phyloP scores from a whole-genome alignment of 257 asterid species.

The Capsicum rhomboideum region DNA sequence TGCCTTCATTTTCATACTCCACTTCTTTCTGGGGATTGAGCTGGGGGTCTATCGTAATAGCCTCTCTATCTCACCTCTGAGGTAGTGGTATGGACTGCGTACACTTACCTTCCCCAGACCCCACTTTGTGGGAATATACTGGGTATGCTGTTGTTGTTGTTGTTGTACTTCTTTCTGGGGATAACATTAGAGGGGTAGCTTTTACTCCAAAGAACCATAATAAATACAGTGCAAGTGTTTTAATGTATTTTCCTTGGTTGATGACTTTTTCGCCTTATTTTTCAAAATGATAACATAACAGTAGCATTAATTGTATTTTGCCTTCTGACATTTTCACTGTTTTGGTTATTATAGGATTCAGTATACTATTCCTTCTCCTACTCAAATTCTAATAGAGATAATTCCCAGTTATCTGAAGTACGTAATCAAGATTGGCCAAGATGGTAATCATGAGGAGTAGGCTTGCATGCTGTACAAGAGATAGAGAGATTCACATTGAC shows the following conservation, averaged over 20 bases:
- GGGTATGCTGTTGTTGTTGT: too few species aligned
- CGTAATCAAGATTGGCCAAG: neutral
- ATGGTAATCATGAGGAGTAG: slow-evolving; percentile 57
- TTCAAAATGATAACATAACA: neutral
- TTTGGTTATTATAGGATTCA: neutral
- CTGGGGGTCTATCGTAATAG: too few species aligned
- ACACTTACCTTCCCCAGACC: too few species aligned
- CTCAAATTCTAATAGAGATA: too few species aligned
- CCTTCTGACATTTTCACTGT: neutral
- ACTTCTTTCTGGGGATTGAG: neutral
- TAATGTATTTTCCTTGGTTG: neutral
- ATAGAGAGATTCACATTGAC: slow-evolving; percentile 56
- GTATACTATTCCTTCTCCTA: too few species aligned
- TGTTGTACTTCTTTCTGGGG: neutral
- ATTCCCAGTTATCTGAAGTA: neutral
- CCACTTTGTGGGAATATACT: too few species aligned
- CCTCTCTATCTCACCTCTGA: too few species aligned
- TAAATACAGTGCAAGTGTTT: neutral
- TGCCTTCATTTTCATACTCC: neutral
- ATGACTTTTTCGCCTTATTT: neutral
- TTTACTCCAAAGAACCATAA: neutral
- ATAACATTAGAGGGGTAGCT: neutral
- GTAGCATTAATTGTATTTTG: neutral
- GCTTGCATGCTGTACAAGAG: slow-evolving; percentile 65
- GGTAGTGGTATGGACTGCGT: too few species aligned